A percentile compares a stretch with the other conserved stretches of the same genome.
Conservation (phyloP, 2,329 filamentous ascomycete species). For the Dichotomopilus funicola region DNA sequence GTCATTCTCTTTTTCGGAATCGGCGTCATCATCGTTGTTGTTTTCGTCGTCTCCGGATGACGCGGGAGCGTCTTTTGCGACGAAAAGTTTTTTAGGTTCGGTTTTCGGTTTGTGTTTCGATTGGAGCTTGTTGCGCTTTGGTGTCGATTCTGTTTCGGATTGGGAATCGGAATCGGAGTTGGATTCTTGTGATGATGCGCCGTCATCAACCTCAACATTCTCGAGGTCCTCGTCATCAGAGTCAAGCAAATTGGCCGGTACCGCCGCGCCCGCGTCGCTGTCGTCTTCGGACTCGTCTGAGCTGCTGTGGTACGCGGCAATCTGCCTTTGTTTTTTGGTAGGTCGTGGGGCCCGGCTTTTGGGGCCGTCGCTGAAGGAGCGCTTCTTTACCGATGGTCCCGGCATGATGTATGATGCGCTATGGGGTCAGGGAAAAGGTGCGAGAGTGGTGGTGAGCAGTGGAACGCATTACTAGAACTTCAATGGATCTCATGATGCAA, state of each 20-base stretch:
- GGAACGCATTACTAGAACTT: not conserved
- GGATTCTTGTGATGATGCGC: constrained; percentile 33
- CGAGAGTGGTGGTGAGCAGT: constrained; percentile 2
- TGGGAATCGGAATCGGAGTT: constrained; percentile 34
- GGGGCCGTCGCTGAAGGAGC: constrained; percentile 28
- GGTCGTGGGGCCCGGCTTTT: constrained; percentile 34
- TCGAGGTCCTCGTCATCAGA: constrained; percentile 52
- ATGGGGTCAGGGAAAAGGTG: constrained; percentile 5
- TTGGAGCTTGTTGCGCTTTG: constrained; percentile 7
- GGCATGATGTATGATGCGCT: constrained; percentile 24
- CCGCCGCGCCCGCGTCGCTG: constrained; percentile 33
- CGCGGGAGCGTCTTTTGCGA: constrained; percentile 27
- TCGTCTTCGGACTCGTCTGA: constrained; percentile 36
- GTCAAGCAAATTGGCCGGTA: constrained; percentile 46
- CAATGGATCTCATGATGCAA: not conserved
- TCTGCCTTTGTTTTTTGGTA: constrained; percentile 45
- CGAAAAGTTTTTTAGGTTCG: constrained; percentile 21
- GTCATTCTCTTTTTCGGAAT: constrained; percentile 29
- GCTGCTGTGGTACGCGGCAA: constrained; percentile 46
- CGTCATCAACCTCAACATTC: constrained; percentile 46
- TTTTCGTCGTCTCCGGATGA: constrained; percentile 24
- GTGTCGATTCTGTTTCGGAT: constrained; percentile 25
- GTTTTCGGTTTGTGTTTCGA: constrained; percentile 4
- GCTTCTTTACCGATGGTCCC: constrained; percentile 29
- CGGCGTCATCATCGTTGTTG: constrained; percentile 30